Evolutionary conservation across 1,284 basidiomycete species (phyloP).

Genomic region (Vanrija pseudolonga): DNA sequence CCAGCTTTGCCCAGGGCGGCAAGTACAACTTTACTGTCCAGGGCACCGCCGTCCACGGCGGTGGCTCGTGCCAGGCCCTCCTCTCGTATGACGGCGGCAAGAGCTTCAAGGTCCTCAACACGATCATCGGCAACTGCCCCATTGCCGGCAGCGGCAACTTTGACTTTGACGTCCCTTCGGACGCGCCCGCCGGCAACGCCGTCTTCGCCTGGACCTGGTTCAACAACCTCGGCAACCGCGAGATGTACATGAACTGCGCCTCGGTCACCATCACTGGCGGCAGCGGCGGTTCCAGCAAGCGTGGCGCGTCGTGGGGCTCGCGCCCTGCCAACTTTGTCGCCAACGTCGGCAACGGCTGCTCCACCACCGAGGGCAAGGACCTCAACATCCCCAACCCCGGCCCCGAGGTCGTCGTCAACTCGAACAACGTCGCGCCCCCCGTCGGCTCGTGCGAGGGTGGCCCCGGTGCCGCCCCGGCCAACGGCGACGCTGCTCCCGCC

Average conservation of each 20-base stretch:
- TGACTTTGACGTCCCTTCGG: conserved; percentile 40
- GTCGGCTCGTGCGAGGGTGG: neutral
- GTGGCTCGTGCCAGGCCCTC: conserved; percentile 49
- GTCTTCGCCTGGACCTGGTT: conserved; percentile 53
- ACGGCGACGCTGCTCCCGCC: neutral
- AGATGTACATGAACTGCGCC: conserved; percentile 51
- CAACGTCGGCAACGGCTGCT: conserved; percentile 46
- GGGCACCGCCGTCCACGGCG: conserved; percentile 47
- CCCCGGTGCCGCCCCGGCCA: neutral
- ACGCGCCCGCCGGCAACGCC: conserved; percentile 45
- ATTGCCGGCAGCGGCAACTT: conserved; percentile 19
- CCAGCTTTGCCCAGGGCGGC: conserved; percentile 33
- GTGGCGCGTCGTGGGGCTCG: conserved; percentile 4
- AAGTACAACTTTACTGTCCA: conserved; percentile 32
- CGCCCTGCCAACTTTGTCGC: conserved; percentile 47
- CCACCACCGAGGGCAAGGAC: conserved; percentile 26
- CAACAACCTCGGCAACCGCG: conserved; percentile 46
- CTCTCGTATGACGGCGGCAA: conserved; percentile 49
- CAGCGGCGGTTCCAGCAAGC: conserved; percentile 25
- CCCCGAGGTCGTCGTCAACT: conserved; percentile 3
- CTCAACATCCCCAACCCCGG: conserved; percentile 18
- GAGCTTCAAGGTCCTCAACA: conserved; percentile 48
- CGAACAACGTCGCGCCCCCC: conserved; percentile 1
- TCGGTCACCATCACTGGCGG: conserved; percentile 43
- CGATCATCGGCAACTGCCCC: conserved; percentile 48